A percentile compares a stretch with the other conserved stretches of the same genome.
Evolutionary conservation across 2,329 filamentous ascomycete species (phyloP).

Genomic region (Catunica adiposa): DNA sequence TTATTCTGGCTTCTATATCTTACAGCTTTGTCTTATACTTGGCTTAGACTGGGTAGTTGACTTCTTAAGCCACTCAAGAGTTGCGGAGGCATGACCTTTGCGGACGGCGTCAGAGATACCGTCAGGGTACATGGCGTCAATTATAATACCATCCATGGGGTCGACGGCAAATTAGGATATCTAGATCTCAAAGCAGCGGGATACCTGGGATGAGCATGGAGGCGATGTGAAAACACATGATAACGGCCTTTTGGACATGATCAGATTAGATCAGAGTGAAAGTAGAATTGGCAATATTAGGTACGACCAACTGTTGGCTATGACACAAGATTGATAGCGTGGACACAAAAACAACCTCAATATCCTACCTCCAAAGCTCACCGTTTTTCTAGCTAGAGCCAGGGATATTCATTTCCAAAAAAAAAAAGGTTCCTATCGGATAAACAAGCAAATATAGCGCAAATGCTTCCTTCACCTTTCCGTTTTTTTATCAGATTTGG

Average conservation of each 20-base stretch:
- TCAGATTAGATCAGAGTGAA: not conserved
- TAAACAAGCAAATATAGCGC: no score
- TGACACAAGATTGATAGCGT: not conserved
- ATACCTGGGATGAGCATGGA: constrained; percentile 32
- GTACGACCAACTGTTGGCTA: not conserved
- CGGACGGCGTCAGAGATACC: constrained; percentile 25
- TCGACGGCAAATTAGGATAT: constrained; percentile 28
- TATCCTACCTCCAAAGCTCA: no score
- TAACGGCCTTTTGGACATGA: constrained; percentile 1
- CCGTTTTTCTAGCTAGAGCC: no score
- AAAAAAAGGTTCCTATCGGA: no score
- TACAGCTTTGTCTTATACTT: not conserved
- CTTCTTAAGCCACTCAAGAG: constrained; percentile 25
- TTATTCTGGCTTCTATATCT: no score
- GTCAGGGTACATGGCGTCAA: constrained; percentile 27
- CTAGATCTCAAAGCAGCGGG: constrained; percentile 30
- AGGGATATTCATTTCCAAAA: no score
- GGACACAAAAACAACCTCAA: no score
- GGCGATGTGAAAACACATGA: constrained; percentile 26
- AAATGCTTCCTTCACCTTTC: no score
- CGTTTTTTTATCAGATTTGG: no score
- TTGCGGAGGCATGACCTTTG: constrained; percentile 26
- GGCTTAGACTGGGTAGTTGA: constrained; percentile 27
- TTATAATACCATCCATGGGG: constrained; percentile 24
- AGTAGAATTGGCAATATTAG: not conserved